Conservation (phyloP, 495 filamentous ascomycete species). For the Aspergillus nanangensis region DNA sequence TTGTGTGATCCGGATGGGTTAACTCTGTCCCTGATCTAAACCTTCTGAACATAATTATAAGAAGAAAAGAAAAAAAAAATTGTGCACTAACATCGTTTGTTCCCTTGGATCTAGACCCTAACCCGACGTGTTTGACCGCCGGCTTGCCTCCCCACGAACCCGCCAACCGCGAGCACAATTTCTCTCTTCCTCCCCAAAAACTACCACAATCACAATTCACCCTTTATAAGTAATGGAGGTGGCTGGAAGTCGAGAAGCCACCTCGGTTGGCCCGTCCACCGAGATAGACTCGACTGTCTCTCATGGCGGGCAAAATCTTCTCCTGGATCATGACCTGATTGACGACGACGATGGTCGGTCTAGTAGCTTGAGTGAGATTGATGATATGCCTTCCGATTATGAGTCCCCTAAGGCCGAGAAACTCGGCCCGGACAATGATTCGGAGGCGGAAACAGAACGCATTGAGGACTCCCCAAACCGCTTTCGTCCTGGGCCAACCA, state of each 20-base stretch:
- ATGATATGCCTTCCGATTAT: constrained; percentile 61
- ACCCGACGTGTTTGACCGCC: too few relatives aligned
- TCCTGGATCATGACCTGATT: constrained; percentile 33
- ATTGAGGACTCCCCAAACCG: constrained; percentile 89
- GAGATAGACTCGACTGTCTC: constrained; percentile 28
- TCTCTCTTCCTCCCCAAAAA: neutral
- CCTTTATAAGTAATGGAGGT: constrained; percentile 40
- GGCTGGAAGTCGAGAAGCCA: constrained; percentile 35
- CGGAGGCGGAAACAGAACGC: constrained; percentile 97
- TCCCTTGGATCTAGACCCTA: constrained; percentile 11
- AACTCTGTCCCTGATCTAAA: constrained; percentile 19
- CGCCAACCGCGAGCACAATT: too few relatives aligned
- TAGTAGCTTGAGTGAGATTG: constrained; percentile 89
- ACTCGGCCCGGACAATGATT: constrained; percentile 62
- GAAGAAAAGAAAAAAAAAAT: too few relatives aligned
- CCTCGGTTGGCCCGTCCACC: constrained; percentile 29
- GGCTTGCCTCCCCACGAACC: too few relatives aligned
- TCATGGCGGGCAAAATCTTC: constrained; percentile 37
- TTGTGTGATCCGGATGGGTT: too few relatives aligned
- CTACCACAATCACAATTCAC: constrained; percentile 6
- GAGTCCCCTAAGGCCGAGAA: constrained; percentile 40
- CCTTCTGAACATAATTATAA: neutral
- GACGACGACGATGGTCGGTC: constrained; percentile 49
- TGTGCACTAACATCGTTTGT: constrained; percentile 2
- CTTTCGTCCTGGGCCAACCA: constrained; percentile 50